Conservation (phyloP, 1,284 basidiomycete species). For the Boletellus deceptivus region DNA sequence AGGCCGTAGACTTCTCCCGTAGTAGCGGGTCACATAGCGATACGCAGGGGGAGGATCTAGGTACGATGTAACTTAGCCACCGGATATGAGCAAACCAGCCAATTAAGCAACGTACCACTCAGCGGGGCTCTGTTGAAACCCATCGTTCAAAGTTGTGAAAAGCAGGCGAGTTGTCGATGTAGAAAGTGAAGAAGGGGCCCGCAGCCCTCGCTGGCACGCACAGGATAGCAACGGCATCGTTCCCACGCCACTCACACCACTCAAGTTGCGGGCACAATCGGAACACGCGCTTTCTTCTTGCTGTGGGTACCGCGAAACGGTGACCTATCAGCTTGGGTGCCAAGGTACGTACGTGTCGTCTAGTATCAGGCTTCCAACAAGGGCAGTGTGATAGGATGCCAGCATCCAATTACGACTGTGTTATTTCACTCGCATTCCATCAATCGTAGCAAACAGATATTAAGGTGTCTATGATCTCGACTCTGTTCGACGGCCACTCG, state of each 20-base stretch:
- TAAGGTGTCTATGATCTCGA: slow-evolving; percentile 1
- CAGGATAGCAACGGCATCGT: slow-evolving; percentile 24
- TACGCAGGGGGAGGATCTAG: slow-evolving; percentile 57
- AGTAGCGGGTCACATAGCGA: slow-evolving; percentile 54
- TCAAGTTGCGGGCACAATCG: no score
- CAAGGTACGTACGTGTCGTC: no score
- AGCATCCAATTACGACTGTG: no score
- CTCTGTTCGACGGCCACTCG: not conserved
- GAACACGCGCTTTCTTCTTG: no score
- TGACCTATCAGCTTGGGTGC: not conserved
- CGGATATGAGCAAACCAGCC: no score
- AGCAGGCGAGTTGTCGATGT: not conserved
- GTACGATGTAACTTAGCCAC: not conserved
- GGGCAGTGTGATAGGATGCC: no score
- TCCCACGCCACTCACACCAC: slow-evolving; percentile 17
- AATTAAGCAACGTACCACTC: slow-evolving; percentile 9
- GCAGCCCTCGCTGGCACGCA: not conserved
- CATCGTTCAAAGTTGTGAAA: slow-evolving; percentile 16
- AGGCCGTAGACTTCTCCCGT: slow-evolving; percentile 55
- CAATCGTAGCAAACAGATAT: not conserved
- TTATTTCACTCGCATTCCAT: not conserved
- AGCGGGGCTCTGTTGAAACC: slow-evolving; percentile 9
- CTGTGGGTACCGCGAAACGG: not conserved
- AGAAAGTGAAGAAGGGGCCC: not conserved
- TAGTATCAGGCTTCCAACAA: no score